A percentile compares a stretch with the other conserved stretches of the same genome.
phyloP scores from a whole-genome alignment of 495 filamentous ascomycete genomes.

The Viridothelium virens region DNA sequence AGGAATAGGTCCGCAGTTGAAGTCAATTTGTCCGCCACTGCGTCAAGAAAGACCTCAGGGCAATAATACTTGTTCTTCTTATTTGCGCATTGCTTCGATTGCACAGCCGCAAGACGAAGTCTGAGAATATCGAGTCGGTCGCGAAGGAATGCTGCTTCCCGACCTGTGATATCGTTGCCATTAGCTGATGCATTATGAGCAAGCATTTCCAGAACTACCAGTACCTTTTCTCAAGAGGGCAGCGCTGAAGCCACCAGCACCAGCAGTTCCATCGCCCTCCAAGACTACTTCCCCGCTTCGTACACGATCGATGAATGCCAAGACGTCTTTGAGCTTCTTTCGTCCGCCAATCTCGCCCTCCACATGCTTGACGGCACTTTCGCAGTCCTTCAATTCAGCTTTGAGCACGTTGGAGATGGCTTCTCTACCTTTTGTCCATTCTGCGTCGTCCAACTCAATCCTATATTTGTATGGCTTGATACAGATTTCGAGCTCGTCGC shows the following conservation, averaged over 20 bases:
- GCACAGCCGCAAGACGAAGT: slow-evolving; percentile 79
- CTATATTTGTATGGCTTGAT: slow-evolving; percentile 99
- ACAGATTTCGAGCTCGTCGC: slow-evolving; percentile 98
- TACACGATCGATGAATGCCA: slow-evolving; percentile 81
- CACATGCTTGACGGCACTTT: slow-evolving; percentile 64
- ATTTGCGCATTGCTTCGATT: slow-evolving; percentile 75
- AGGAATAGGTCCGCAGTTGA: slow-evolving; percentile 93
- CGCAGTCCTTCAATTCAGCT: slow-evolving; percentile 73
- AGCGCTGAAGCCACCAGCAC: slow-evolving; percentile 86
- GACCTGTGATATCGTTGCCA: slow-evolving; percentile 44
- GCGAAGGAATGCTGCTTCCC: slow-evolving; percentile 86
- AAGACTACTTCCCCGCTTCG: slow-evolving; percentile 74
- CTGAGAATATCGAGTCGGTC: slow-evolving; percentile 82
- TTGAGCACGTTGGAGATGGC: slow-evolving; percentile 71
- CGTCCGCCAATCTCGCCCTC: slow-evolving; percentile 69
- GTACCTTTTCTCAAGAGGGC: slow-evolving; percentile 72
- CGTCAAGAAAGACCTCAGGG: slow-evolving; percentile 94
- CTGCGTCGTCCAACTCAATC: slow-evolving; percentile 82
- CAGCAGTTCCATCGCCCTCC: slow-evolving; percentile 71
- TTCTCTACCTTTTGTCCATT: slow-evolving; percentile 78
- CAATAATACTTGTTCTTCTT: slow-evolving; percentile 90
- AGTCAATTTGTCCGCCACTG: slow-evolving; percentile 90
- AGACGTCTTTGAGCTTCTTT: slow-evolving; percentile 81
- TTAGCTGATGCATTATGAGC: slow-evolving; percentile 7
- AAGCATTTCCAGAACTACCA: not conserved